Evolutionary conservation across 148 eudicot genomes (phyloP).

Genomic region (Gaultheria prostrata): DNA sequence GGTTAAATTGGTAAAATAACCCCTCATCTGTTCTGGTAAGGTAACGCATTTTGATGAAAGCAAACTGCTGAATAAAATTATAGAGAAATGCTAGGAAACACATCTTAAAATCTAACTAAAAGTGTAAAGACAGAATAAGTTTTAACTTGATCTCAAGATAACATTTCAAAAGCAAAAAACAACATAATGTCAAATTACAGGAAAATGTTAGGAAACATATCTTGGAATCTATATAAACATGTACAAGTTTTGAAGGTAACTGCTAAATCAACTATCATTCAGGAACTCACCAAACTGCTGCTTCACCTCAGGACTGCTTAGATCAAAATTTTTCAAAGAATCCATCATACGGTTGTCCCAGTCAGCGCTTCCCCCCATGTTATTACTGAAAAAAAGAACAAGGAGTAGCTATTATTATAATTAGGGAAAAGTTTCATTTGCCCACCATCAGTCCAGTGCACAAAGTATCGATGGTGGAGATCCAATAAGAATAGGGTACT

Average conservation of each 20-base stretch:
- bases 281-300: conserved; percentile 84
- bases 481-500: neutral
- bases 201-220: neutral
- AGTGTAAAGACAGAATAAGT: neutral
- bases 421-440: neutral
- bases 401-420: neutral
- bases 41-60: neutral
- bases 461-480: conserved; percentile 5
- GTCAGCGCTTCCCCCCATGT: conserved; percentile 68
- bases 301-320: conserved; percentile 87
- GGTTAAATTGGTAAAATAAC: neutral
- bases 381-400: conserved; percentile 46
- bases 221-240: neutral
- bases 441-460: neutral
- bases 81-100: neutral
- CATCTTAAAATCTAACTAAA: neutral
- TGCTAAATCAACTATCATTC: neutral
- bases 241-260: neutral
- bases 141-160: neutral
- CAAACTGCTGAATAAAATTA: neutral
- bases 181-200: neutral
- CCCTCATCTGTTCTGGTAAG: neutral
- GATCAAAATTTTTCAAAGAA: conserved; percentile 64
- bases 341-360: conserved; percentile 78
- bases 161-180: neutral